Conservation (phyloP, 2,329 filamentous ascomycete species). For the Aureobasidium sp. region DNA sequence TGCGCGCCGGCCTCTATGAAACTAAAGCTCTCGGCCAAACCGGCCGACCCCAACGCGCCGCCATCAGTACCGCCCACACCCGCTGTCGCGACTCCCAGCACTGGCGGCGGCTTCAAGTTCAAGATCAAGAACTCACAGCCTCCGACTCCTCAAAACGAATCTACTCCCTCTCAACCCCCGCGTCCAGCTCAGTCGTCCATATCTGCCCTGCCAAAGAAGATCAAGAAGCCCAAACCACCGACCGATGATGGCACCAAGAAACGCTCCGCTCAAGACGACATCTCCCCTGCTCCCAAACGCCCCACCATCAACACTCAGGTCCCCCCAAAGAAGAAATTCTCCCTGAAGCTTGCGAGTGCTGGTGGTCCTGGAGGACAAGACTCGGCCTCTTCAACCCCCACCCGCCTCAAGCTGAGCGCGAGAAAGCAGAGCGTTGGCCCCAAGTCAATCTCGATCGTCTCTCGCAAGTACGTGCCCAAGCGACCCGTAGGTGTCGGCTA, state of each 20-base stretch:
- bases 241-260: conserved; percentile 28
- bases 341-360: conserved; percentile 26
- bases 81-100: conserved; percentile 19
- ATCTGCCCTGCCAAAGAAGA: conserved; percentile 15
- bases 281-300: conserved; percentile 26
- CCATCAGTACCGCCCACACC: conserved; percentile 13
- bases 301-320: conserved; percentile 19
- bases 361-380: background rate
- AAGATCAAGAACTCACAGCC: conserved; percentile 30
- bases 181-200: conserved; percentile 7
- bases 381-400: background rate
- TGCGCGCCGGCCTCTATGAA: conserved; percentile 13
- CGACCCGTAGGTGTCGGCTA: conserved; percentile 80
- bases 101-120: conserved; percentile 22
- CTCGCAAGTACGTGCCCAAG: conserved; percentile 45
- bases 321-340: conserved; percentile 20
- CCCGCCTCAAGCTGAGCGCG: background rate
- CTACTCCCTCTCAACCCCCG: conserved; percentile 10
- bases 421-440: conserved; percentile 14
- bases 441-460: conserved; percentile 19
- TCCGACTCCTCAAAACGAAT: conserved; percentile 23
- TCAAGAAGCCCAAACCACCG: conserved; percentile 26
- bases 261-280: conserved; percentile 26
- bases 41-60: conserved; percentile 12
- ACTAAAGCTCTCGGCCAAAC: conserved; percentile 17